These are phyloP conservation scores for Tothia fuscella DNA, from an alignment of 2,329 filamentous ascomycete species.

Conservation along the genomic window DNA sequence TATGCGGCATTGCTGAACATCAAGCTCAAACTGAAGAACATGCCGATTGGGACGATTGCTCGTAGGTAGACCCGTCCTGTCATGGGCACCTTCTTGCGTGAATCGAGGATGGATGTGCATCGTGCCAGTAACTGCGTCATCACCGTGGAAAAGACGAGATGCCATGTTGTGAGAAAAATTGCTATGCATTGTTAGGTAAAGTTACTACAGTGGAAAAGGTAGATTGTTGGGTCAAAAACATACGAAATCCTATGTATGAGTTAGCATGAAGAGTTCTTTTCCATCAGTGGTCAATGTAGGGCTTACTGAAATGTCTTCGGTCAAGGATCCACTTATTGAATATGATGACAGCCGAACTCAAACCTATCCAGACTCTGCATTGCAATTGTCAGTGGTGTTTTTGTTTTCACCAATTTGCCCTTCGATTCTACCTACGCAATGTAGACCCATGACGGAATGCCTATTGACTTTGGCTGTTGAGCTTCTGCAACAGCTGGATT, in stretches of 20 bases:
- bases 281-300: neutral
- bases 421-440: constrained; percentile 46
- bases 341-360: constrained; percentile 89
- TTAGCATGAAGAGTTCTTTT: constrained; percentile 4
- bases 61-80: constrained; percentile 16
- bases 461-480: constrained; percentile 47
- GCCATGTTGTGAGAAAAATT: constrained; percentile 51
- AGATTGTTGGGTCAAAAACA: constrained; percentile 16
- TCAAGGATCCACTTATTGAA: constrained; percentile 99
- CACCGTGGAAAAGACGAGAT: constrained; percentile 16
- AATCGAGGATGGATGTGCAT: constrained; percentile 15
- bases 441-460: constrained; percentile 71
- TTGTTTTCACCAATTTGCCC: neutral
- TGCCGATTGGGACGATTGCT: constrained; percentile 17
- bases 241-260: constrained; percentile 32
- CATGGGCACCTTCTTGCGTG: constrained; percentile 17
- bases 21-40: constrained; percentile 16
- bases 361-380: constrained; percentile 72
- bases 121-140: constrained; percentile 17
- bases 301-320: constrained; percentile 69
- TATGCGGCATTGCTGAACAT: constrained; percentile 18
- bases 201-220: neutral
- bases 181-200: constrained; percentile 39
- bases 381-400: neutral
- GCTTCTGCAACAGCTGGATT: constrained; percentile 66